Percentiles rank a stretch among this genome's conserved stretches.
phyloP scores from a whole-genome alignment of 345 rosid genomes.

The Pistacia atlantica region DNA sequence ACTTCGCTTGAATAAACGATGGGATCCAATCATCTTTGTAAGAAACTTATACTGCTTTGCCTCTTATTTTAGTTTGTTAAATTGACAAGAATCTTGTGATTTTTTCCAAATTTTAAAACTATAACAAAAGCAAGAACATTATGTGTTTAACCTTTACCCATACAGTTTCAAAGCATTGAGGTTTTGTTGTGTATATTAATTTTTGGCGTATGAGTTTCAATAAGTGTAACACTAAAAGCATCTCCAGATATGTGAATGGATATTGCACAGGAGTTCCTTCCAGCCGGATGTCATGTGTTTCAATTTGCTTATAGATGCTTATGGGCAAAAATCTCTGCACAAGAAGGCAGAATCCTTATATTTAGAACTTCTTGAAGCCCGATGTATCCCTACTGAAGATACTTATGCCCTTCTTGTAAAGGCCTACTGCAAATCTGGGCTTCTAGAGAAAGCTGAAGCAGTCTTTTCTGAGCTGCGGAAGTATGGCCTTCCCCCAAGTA shows the following conservation, averaged over 20 bases:
- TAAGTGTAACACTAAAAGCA: conserved; percentile 6
- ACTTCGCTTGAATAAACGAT: conserved; percentile 74
- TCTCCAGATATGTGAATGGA: conserved; percentile 84
- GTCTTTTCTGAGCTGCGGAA: conserved; percentile 78
- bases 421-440: conserved; percentile 67
- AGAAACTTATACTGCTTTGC: conserved; percentile 8
- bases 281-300: conserved; percentile 78
- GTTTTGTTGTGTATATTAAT: not conserved
- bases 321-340: conserved; percentile 64
- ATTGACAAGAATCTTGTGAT: not conserved
- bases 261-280: conserved; percentile 77
- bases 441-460: conserved; percentile 69
- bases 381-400: conserved; percentile 83
- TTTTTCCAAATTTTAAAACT: too few relatives aligned
- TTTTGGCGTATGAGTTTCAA: not conserved
- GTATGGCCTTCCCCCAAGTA: conserved; percentile 76
- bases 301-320: conserved; percentile 90
- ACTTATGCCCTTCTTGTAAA: conserved; percentile 87
- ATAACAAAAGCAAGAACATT: not conserved
- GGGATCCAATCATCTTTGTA: conserved; percentile 77
- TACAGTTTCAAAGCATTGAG: not conserved
- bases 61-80: not conserved
- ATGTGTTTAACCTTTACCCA: not conserved
- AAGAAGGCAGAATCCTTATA: conserved; percentile 72
- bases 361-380: conserved; percentile 73